These are phyloP conservation scores for Naganishia sp. DNA, from an alignment of 1,284 basidiomycete species.

Conservation along the genomic window DNA sequence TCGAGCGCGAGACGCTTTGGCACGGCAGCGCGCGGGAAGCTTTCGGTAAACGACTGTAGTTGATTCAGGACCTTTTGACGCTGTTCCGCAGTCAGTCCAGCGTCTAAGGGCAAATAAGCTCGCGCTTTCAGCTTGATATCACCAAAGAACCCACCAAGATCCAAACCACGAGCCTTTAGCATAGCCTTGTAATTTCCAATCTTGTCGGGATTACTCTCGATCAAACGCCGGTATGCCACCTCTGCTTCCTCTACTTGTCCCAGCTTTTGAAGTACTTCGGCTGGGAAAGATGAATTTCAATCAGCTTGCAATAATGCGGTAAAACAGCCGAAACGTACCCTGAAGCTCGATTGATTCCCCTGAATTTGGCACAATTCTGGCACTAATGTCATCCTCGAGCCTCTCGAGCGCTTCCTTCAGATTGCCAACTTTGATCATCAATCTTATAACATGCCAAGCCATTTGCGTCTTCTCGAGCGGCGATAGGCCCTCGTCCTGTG, in stretches of 20 bases:
- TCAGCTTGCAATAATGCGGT: too few relatives aligned
- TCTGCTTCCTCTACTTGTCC: conserved; percentile 67
- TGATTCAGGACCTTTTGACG: conserved; percentile 62
- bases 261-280: conserved; percentile 69
- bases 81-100: conserved; percentile 57
- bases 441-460: conserved; percentile 74
- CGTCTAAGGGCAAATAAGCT: conserved; percentile 45
- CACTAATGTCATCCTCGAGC: conserved; percentile 68
- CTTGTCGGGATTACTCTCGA: conserved; percentile 84
- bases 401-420: conserved; percentile 59
- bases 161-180: conserved; percentile 66
- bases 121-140: not conserved
- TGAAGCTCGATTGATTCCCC: conserved; percentile 69
- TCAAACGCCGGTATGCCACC: conserved; percentile 72
- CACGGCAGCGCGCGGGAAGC: conserved; percentile 69
- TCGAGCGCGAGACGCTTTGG: conserved; percentile 72
- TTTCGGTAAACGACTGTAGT: conserved; percentile 64
- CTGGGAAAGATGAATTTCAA: conserved; percentile 51
- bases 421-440: conserved; percentile 73
- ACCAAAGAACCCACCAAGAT: conserved; percentile 60
- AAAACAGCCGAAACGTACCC: conserved; percentile 56
- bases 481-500: conserved; percentile 61
- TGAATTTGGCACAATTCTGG: conserved; percentile 68
- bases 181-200: conserved; percentile 77
- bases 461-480: conserved; percentile 79